A percentile compares a stretch with the other conserved stretches of the same genome.
Conservation (phyloP, 371 early-diverging fungal species). For the Lichtheimia corymbifera region DNA sequence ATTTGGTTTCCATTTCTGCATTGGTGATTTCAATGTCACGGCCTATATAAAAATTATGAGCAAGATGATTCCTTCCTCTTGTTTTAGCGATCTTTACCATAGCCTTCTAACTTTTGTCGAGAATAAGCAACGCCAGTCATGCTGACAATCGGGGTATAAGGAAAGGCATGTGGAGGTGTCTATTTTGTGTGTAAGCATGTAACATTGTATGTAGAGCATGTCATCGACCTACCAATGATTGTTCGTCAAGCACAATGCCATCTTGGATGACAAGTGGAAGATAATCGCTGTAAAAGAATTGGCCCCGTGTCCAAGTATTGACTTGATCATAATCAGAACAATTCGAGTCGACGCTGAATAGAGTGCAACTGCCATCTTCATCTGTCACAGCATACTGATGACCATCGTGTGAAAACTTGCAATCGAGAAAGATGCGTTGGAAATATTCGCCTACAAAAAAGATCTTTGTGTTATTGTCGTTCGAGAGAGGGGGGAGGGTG, state of each 20-base stretch:
- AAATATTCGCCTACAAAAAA: no score
- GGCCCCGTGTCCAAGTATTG: constrained; percentile 64
- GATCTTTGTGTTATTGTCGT: no score
- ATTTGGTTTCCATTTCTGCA: neutral
- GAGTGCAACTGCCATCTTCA: constrained; percentile 67
- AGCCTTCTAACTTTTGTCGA: constrained; percentile 60
- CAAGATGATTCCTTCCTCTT: constrained; percentile 40
- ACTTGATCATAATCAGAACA: constrained; percentile 61
- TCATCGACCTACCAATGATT: constrained; percentile 42
- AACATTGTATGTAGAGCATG: no score
- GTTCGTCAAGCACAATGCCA: constrained; percentile 73
- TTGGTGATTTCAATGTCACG: neutral
- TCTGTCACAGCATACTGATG: constrained; percentile 69
- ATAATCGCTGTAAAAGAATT: constrained; percentile 78
- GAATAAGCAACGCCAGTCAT: constrained; percentile 72
- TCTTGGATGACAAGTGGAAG: constrained; percentile 63
- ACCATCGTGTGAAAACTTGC: constrained; percentile 60
- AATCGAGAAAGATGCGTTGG: constrained; percentile 42
- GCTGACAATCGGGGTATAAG: constrained; percentile 64
- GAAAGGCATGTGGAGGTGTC: constrained; percentile 69
- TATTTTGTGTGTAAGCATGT: constrained; percentile 5
- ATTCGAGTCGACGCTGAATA: constrained; percentile 67
- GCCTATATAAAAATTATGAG: neutral
- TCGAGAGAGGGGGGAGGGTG: no score
- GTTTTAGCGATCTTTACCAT: constrained; percentile 53